Evolutionary conservation across 2,329 filamentous ascomycete species (phyloP).

Genomic region (Monosporascus sp.): DNA sequence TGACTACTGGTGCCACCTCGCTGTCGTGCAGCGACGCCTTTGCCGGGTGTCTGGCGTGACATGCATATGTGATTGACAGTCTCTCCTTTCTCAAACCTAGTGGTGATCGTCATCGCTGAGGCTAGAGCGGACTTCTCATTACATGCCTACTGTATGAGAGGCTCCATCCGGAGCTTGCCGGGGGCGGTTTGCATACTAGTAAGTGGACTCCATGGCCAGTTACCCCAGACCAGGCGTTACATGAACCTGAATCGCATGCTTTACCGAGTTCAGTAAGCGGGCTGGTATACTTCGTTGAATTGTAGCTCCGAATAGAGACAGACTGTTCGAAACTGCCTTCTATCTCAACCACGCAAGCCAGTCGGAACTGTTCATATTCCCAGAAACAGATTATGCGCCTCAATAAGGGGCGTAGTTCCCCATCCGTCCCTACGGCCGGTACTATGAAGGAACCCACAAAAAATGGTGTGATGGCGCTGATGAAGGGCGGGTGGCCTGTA

Average conservation of each 20-base stretch:
- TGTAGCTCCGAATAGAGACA: not conserved
- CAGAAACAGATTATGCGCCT: not conserved
- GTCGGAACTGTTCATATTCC: not conserved
- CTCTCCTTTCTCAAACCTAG: not conserved
- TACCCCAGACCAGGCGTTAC: no score
- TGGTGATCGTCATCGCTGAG: not conserved
- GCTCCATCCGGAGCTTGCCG: not conserved
- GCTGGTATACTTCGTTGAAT: not conserved
- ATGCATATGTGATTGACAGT: not conserved
- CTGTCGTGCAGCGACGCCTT: not conserved
- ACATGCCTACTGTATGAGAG: not conserved
- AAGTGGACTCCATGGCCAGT: no score
- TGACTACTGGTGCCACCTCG: not conserved
- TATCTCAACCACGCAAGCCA: no score
- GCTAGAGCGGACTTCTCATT: not conserved
- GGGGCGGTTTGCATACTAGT: not conserved
- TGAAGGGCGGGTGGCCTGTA: slow-evolving; percentile 5
- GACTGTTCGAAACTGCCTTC: no score
- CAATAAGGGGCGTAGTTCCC: not conserved
- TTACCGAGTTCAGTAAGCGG: no score
- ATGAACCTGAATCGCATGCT: no score
- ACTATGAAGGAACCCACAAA: slow-evolving; percentile 13
- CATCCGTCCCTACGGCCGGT: slow-evolving; percentile 10
- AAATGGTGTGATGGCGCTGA: slow-evolving; percentile 15
- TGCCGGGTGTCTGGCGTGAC: not conserved